Conservation (phyloP, 2,329 filamentous ascomycete species). For the Hortaea sp. region DNA sequence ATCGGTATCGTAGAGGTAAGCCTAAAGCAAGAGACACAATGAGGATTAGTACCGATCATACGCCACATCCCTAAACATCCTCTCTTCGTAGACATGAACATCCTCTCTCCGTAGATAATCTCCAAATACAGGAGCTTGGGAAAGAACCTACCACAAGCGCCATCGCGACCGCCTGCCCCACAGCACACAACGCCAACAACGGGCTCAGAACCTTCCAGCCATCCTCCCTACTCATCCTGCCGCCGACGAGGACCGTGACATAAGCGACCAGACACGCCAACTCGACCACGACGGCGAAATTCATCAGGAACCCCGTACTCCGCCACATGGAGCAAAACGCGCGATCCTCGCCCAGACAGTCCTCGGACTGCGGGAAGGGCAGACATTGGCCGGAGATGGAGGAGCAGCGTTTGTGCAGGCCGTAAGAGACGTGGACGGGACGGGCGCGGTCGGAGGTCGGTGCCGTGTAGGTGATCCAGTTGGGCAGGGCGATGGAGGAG, state of each 20-base stretch:
- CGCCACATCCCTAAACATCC: neutral
- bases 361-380: constrained; percentile 56
- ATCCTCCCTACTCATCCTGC: constrained; percentile 65
- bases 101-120: neutral
- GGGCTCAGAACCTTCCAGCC: constrained; percentile 70
- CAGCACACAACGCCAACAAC: constrained; percentile 54
- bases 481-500: constrained; percentile 55
- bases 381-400: constrained; percentile 54
- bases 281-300: constrained; percentile 71
- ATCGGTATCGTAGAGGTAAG: constrained; percentile 74
- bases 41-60: neutral
- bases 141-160: constrained; percentile 58
- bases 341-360: constrained; percentile 56
- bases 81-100: neutral
- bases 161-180: constrained; percentile 68
- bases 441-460: constrained; percentile 19
- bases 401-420: constrained; percentile 73
- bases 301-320: constrained; percentile 77
- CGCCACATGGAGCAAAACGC: constrained; percentile 91
- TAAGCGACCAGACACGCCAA: constrained; percentile 73
- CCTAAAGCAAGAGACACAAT: constrained; percentile 38
- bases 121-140: constrained; percentile 22
- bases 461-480: constrained; percentile 54
- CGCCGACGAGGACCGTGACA: constrained; percentile 64
- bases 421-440: constrained; percentile 57